phyloP scores from a whole-genome alignment of 106 monocot species.

The Vanilla planifolia region DNA sequence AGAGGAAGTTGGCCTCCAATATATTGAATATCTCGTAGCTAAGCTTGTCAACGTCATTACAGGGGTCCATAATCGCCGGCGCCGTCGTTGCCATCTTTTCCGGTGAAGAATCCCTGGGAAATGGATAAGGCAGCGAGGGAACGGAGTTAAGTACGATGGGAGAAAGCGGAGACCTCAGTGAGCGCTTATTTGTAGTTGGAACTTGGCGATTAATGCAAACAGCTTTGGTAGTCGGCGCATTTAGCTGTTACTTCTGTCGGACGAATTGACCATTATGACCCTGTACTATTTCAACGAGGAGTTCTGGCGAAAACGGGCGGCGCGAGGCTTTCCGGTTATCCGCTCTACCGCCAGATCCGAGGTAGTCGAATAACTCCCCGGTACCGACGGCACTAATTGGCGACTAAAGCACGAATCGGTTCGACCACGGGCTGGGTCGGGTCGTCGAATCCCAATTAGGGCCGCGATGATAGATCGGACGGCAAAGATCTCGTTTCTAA shows the following conservation, averaged over 20 bases:
- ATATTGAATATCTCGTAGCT: conserved; percentile 75
- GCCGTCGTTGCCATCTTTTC: neutral
- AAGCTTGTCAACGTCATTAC: conserved; percentile 38
- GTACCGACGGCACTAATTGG: neutral
- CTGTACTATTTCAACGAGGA: too few species aligned
- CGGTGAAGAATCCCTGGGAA: neutral
- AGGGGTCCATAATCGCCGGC: neutral
- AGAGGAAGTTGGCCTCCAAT: conserved; percentile 58
- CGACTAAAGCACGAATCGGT: neutral
- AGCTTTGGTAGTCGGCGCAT: too few species aligned
- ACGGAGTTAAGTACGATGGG: neutral
- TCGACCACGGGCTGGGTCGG: neutral
- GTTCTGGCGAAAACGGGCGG: too few species aligned
- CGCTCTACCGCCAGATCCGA: too few species aligned
- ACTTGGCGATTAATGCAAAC: too few species aligned
- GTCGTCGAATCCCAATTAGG: neutral
- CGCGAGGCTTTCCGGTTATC: too few species aligned
- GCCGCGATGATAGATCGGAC: neutral
- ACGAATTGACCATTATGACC: too few species aligned
- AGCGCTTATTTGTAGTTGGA: neutral
- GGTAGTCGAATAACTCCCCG: too few species aligned
- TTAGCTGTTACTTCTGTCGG: too few species aligned
- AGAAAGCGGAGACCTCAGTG: neutral
- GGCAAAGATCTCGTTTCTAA: neutral
- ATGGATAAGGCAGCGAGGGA: too few species aligned